These are phyloP conservation scores for Pseudotulostoma volvatum DNA, from an alignment of 495 filamentous ascomycete genomes.

Conservation along the genomic window DNA sequence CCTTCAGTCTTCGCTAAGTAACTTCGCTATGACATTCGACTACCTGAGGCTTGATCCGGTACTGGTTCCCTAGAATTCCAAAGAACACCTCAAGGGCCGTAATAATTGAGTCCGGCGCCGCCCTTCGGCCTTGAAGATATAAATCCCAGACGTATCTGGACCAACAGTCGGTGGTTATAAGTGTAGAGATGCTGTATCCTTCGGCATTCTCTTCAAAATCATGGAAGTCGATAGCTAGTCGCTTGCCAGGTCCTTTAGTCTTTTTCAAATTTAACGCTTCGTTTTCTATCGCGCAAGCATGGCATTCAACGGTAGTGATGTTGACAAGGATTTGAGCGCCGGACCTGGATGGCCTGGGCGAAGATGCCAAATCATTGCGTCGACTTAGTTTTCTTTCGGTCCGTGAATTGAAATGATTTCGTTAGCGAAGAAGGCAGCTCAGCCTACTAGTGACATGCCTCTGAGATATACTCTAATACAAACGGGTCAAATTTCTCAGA, in stretches of 20 bases:
- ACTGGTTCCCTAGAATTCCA: conserved; percentile 1
- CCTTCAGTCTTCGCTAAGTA: not conserved
- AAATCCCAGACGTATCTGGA: conserved; percentile 1
- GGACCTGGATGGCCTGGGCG: conserved; percentile 1
- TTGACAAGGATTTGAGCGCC: conserved; percentile 1
- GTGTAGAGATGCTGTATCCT: not conserved
- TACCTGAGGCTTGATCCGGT: not conserved
- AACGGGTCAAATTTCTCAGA: not conserved
- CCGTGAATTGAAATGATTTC: conserved; percentile 1
- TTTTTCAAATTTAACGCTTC: conserved; percentile 1
- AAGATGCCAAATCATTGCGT: conserved; percentile 1
- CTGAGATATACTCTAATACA: conserved; percentile 1
- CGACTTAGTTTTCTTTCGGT: conserved; percentile 2
- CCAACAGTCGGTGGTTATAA: conserved; percentile 1
- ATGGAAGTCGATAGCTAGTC: conserved; percentile 1
- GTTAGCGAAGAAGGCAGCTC: conserved; percentile 1
- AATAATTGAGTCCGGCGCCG: not conserved
- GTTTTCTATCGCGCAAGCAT: conserved; percentile 1
- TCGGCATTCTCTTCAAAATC: not conserved
- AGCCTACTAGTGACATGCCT: not conserved
- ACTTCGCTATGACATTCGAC: conserved; percentile 1
- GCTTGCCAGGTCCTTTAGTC: not conserved
- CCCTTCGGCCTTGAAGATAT: not conserved
- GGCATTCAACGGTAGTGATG: not conserved
- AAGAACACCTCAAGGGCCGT: not conserved